Evolutionary conservation across 202 grass and related monocot species (phyloP).

Genomic region (Panicum hallii): DNA sequence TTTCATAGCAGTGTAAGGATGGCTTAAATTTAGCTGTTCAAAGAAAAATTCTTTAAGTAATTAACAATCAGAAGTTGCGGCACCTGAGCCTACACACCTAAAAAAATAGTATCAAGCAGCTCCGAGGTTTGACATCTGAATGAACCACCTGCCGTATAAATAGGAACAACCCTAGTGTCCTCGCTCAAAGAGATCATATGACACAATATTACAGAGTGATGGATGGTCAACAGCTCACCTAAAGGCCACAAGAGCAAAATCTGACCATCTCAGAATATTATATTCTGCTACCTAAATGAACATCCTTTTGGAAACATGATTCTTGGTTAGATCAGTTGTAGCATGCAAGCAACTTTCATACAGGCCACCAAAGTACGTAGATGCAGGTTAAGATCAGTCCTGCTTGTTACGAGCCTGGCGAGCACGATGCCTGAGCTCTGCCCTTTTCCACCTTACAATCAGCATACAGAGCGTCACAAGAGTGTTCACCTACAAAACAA

Average conservation of each 20-base stretch:
- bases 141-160: not conserved
- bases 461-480: constrained; percentile 74
- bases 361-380: not conserved
- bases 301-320: not conserved
- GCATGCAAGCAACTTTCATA: constrained; percentile 8
- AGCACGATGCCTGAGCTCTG: constrained; percentile 76
- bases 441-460: constrained; percentile 86
- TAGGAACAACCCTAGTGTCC: not conserved
- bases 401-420: constrained; percentile 62
- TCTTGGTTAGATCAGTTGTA: constrained; percentile 40
- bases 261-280: not conserved
- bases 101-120: not conserved
- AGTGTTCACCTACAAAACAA: constrained; percentile 72
- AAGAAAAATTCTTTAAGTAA: not conserved
- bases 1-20: not conserved
- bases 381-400: constrained; percentile 54
- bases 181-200: not conserved
- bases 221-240: not conserved
- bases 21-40: not conserved
- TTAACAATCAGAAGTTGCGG: not conserved
- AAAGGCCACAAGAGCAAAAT: constrained; percentile 32
- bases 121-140: not conserved
- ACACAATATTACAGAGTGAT: constrained; percentile 11
- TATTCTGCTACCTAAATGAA: not conserved
- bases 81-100: not conserved